phyloP scores from a whole-genome alignment of 441 rosid genomes.

The Flueggea neowawraea region DNA sequence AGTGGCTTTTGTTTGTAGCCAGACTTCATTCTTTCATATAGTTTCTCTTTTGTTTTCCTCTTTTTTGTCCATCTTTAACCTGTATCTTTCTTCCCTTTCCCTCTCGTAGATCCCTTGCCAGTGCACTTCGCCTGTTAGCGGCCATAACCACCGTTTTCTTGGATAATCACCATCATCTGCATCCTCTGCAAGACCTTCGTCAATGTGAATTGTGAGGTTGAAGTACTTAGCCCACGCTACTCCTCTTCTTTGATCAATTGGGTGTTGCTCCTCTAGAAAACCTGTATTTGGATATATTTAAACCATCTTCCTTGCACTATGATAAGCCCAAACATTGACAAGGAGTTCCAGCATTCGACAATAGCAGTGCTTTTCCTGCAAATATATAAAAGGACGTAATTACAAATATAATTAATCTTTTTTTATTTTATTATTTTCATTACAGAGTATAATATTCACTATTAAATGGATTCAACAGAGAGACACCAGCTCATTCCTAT shows the following conservation, averaged over 20 bases:
- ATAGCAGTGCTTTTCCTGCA: slow-evolving; percentile 86
- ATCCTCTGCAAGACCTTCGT: slow-evolving; percentile 98
- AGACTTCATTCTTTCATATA: slow-evolving; percentile 54
- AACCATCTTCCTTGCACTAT: slow-evolving; percentile 84
- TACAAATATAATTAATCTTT: background rate
- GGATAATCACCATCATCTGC: slow-evolving; percentile 86
- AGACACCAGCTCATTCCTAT: too few species aligned
- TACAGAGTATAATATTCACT: too few species aligned
- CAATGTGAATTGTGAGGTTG: slow-evolving; percentile 74
- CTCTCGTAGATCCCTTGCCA: slow-evolving; percentile 98
- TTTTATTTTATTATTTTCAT: too few species aligned
- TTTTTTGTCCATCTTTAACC: slow-evolving; percentile 98
- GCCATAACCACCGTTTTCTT: slow-evolving; percentile 90
- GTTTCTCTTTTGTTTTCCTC: slow-evolving; percentile 81
- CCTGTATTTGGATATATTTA: slow-evolving; percentile 84
- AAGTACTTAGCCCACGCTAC: slow-evolving; percentile 85
- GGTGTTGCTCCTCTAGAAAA: slow-evolving; percentile 74
- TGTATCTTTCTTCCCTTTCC: slow-evolving; percentile 90
- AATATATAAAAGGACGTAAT: slow-evolving; percentile 10
- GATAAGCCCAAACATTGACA: slow-evolving; percentile 97
- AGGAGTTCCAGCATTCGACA: slow-evolving; percentile 84
- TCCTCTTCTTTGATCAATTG: slow-evolving; percentile 51
- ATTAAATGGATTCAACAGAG: too few species aligned
- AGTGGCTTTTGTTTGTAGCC: slow-evolving; percentile 91
- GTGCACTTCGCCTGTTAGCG: slow-evolving; percentile 91